Evolutionary conservation across 768 basidiomycete genomes (phyloP).

Genomic region (Rossbeevera mucosa): DNA sequence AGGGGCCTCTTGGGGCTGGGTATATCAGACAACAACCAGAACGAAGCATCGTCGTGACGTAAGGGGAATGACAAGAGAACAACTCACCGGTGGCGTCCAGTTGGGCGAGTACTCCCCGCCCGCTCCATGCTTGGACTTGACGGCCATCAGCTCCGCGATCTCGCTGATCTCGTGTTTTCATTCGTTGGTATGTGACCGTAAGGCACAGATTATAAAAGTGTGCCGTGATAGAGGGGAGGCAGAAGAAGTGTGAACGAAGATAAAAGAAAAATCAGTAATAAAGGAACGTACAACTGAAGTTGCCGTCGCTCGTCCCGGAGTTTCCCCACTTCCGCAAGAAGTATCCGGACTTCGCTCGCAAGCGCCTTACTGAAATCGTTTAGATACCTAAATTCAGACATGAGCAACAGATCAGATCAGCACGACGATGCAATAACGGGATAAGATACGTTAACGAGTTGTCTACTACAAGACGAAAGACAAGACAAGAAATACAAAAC

Average conservation of each 20-base stretch:
- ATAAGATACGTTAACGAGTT: slow-evolving; percentile 6
- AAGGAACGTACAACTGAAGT: slow-evolving; percentile 48
- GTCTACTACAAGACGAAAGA: neutral
- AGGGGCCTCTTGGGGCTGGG: slow-evolving; percentile 33
- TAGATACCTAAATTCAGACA: slow-evolving; percentile 37
- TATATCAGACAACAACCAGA: neutral
- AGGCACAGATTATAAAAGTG: neutral
- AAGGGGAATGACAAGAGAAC: neutral
- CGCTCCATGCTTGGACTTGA: slow-evolving; percentile 77
- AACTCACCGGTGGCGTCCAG: slow-evolving; percentile 60
- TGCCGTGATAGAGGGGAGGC: neutral
- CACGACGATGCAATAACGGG: neutral
- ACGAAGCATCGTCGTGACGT: neutral
- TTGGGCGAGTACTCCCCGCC: slow-evolving; percentile 75
- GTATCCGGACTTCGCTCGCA: slow-evolving; percentile 56
- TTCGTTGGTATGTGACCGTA: neutral
- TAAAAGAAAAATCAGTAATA: neutral
- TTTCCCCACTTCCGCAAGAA: slow-evolving; percentile 57
- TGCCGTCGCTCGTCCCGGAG: slow-evolving; percentile 55
- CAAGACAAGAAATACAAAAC: neutral
- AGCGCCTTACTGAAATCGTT: slow-evolving; percentile 63
- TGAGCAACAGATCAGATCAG: neutral
- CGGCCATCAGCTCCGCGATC: slow-evolving; percentile 77
- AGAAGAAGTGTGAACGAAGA: neutral
- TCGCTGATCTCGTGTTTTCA: slow-evolving; percentile 45